Evolutionary conservation across 345 rosid genomes (phyloP).

Genomic region (Mercurialis annua): DNA sequence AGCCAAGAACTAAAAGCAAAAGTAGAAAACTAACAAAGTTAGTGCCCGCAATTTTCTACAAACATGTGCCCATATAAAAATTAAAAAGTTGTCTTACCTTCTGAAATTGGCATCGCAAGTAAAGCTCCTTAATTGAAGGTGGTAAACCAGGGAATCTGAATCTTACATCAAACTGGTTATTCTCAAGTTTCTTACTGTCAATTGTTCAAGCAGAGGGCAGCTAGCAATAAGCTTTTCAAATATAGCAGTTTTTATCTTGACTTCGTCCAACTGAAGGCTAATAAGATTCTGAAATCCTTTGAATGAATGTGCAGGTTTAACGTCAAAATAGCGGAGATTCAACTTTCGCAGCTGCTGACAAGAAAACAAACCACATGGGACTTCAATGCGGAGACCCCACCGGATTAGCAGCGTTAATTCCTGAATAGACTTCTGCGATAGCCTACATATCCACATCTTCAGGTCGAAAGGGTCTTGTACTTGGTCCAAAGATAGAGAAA

Average conservation of each 20-base stretch:
- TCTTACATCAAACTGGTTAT: conserved; percentile 7
- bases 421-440: conserved; percentile 1
- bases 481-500: not conserved
- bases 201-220: conserved; percentile 13
- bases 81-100: conserved; percentile 1
- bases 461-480: not conserved
- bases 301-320: not conserved
- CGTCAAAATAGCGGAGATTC: conserved; percentile 3
- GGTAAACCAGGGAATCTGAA: conserved; percentile 7
- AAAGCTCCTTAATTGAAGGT: conserved; percentile 14
- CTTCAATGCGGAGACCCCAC: not conserved
- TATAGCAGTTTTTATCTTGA: not conserved
- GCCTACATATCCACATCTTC: conserved; percentile 2
- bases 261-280: conserved; percentile 9
- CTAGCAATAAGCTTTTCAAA: conserved; percentile 12
- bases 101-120: conserved; percentile 9
- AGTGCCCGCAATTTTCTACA: not conserved
- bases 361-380: conserved; percentile 1
- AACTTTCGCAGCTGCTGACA: conserved; percentile 14
- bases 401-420: not conserved
- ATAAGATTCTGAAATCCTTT: conserved; percentile 11
- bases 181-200: not conserved
- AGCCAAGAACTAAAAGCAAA: conserved; percentile 14
- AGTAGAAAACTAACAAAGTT: not conserved
- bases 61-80: not conserved